Percentiles rank a stretch among this genome's conserved stretches.
Conservation (phyloP, 139 green algal genomes). For the Asterochloris sp. region DNA sequence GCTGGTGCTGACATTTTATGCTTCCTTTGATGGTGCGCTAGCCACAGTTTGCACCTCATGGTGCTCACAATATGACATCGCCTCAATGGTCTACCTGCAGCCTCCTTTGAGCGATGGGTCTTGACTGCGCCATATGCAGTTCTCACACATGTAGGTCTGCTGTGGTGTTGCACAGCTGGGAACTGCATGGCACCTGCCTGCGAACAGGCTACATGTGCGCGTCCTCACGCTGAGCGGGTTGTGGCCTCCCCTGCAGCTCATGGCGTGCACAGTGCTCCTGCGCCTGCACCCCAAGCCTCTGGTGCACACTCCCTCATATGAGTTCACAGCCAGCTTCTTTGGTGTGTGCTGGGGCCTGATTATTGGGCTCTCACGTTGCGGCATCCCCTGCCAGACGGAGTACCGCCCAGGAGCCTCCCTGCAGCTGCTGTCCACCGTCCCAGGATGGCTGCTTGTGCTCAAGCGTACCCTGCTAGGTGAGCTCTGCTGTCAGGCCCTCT, state of each 20-base stretch:
- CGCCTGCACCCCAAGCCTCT: constrained; percentile 42
- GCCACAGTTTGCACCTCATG: no score
- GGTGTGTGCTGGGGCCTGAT: constrained; percentile 17
- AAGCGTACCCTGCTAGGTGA: background rate
- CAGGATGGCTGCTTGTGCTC: background rate
- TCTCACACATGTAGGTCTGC: no score
- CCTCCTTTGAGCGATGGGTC: constrained; percentile 4
- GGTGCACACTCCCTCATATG: constrained; percentile 38
- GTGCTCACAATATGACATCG: background rate
- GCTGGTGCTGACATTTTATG: constrained; percentile 34
- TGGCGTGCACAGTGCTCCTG: constrained; percentile 35
- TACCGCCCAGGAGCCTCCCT: background rate
- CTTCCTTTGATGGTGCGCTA: constrained; percentile 26
- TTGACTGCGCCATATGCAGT: background rate
- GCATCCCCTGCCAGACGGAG: background rate
- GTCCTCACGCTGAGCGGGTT: background rate
- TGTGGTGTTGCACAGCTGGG: background rate
- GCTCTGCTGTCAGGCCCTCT: background rate
- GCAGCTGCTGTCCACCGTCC: constrained; percentile 2
- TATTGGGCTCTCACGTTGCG: background rate
- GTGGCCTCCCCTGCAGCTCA: background rate
- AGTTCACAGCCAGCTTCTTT: constrained; percentile 34
- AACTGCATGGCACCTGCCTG: no score
- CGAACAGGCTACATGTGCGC: background rate
- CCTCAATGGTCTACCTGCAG: background rate